Percentiles rank a stretch among this genome's conserved stretches.
phyloP scores from a whole-genome alignment of 2,329 filamentous ascomycete species.

The Arthrobotrys conoides region DNA sequence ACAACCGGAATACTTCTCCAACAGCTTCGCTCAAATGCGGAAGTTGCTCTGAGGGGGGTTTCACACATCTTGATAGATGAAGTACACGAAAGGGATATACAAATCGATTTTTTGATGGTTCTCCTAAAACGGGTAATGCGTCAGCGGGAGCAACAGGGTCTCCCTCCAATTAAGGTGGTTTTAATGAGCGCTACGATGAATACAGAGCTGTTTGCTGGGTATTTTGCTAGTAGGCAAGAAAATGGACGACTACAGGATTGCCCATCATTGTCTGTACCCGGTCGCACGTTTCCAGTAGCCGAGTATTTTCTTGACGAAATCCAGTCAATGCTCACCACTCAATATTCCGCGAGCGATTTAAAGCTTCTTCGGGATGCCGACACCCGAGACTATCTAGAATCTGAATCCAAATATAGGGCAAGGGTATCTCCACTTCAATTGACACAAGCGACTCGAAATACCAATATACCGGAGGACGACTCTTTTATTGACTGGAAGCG shows the following conservation, averaged over 20 bases:
- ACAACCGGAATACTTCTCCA: constrained; percentile 71
- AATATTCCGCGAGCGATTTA: constrained; percentile 63
- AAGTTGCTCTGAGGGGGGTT: constrained; percentile 67
- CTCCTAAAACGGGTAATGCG: constrained; percentile 68
- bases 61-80: constrained; percentile 72
- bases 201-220: constrained; percentile 68
- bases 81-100: constrained; percentile 70
- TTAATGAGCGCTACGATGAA: constrained; percentile 71
- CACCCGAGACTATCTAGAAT: constrained; percentile 64
- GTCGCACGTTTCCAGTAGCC: constrained; percentile 68
- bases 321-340: constrained; percentile 64
- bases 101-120: constrained; percentile 69
- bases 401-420: constrained; percentile 52
- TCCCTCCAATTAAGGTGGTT: constrained; percentile 68
- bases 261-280: constrained; percentile 68
- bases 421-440: constrained; percentile 9
- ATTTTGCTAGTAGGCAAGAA: constrained; percentile 66
- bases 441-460: constrained; percentile 8
- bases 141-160: constrained; percentile 65
- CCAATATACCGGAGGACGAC: constrained; percentile 60
- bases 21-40: constrained; percentile 67
- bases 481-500: constrained; percentile 68
- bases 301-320: constrained; percentile 69
- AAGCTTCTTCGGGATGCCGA: constrained; percentile 63
- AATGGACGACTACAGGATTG: constrained; percentile 66